Base-by-base conservation (phyloP, 139 green algal genomes). In the Micractinium conductrix region DNA sequence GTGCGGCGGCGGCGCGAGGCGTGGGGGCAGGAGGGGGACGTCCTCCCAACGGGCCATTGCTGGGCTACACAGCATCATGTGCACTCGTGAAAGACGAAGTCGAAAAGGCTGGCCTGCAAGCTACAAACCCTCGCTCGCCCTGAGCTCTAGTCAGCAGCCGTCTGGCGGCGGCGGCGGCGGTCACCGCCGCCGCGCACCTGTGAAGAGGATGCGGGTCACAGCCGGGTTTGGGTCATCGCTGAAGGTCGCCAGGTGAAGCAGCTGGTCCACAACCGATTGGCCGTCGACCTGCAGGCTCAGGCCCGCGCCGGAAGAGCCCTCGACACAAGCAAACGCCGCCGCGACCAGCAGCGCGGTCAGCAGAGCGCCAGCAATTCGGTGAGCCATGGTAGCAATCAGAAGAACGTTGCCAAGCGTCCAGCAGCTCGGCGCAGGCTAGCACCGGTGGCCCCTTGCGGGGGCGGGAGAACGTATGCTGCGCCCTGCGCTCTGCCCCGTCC, bases 201-300 rank as follows among this genome's bases (percentile, higher is more conserved):
- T 98, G 86, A 98, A 99, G 1, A 99, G 82, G 14, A 99, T 87
- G 4, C 97, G 86, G 0, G 97, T 99, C 26, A 99, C 96, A n/a
- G 95, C 93, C 42, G 96, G 96, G 44, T 92, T 89, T 1, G 94
- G 92, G 53, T 96, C 84, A 50, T 97, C 95, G n/a, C 91, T 93
- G 60, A 97, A 92, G 8, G 71, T 91, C 0, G 95, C 92, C 30
- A 99, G 89, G 9, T 96, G 72, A 2, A 91, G 81, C 3, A 99
- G 83, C 93, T 98, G 86, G 16, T 79, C 82, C 4, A 78, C 72
- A 16, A 89, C 37, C 24, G 30, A 43, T 30, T 74, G 42, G 30
- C 82, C 86, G 33, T 85, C 80, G 22, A 88, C 38, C 19, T 60
- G 26, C 7, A 88, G 55, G 37, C 60, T 60, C n/a, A 14, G n/a